Conservation (phyloP, 306 rosid species). For the Pyrus pyrifolia region DNA sequence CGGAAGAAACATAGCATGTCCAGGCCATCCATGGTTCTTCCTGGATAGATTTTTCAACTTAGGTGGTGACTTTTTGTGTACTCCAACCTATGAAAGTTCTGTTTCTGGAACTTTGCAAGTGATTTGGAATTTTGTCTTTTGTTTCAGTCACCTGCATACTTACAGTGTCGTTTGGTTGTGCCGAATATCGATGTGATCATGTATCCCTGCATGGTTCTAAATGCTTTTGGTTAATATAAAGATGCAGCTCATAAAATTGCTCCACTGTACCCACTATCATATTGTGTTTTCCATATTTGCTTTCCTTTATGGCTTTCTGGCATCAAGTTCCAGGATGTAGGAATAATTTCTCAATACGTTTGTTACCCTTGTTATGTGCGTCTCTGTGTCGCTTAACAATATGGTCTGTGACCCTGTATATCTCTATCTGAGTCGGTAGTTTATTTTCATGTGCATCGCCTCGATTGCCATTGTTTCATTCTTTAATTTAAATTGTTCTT, state of each 20-base stretch:
- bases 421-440: not conserved
- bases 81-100: not conserved
- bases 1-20: not conserved
- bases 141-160: too few relatives aligned
- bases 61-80: not conserved
- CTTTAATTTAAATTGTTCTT: conserved; percentile 3
- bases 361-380: not conserved
- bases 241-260: not conserved
- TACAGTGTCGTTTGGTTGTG: not conserved
- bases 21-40: not conserved
- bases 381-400: not conserved
- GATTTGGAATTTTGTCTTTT: not conserved
- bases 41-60: not conserved
- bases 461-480: not conserved
- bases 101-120: not conserved
- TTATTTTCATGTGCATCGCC: not conserved
- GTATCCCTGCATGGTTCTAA: not conserved
- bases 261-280: not conserved
- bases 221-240: not conserved
- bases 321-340: not conserved
- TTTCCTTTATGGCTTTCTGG: not conserved
- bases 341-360: not conserved
- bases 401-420: not conserved
- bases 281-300: not conserved
- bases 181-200: not conserved